Evolutionary conservation across 257 asterid species (phyloP), one percentile per base, ranked within the genome.

Genomic region (Penstemon newberryi): DNA sequence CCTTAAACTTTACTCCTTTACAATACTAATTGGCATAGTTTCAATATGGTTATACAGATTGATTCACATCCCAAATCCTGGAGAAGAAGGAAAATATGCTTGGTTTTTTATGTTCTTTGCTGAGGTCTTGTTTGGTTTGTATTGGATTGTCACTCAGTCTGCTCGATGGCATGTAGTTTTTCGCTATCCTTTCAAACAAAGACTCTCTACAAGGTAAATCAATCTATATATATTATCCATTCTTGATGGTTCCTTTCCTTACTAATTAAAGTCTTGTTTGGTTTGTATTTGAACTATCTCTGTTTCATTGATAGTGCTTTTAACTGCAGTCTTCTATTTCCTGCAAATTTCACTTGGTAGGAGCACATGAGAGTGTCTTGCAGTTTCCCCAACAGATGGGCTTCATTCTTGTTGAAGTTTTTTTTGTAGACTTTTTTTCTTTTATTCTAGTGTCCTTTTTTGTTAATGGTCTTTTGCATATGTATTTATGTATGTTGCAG

Each of bases 111-210:
- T 87, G 85, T 77, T 84, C 33, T 43, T 77, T 2, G 70, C 96
- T 0, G 96, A 89, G 72, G 0, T 81, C 5, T 19, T 69, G 13
- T 86, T 89, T 19, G 83, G 87, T 33, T 44, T 85, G 3, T 87
- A 87, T 72, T 89, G 98, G 98, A 75, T 87, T n/a, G 7, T 84
- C 46, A 77, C 90, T 25, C 96, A 81, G n/a, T 56, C 94, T 12
- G 80, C 46, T 71, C 89, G 98, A 3, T 85, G 89, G 84, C 54
- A 74, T 46, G 80, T 85, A 39, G 79, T 81, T 47, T 68, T 60
- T 69, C 83, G 83, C 40, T 47, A 40, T 43, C 86, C 98, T 11
- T 80, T 85, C 74, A 83, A 67, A 46, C 53, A 81, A 41, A 67
- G 74, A 45, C 96, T 91, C 12, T 74, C 84, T 0, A 39, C 46